Evolutionary conservation across 257 asterid genomes (phyloP).

Genomic region (Capsicum pubescens): DNA sequence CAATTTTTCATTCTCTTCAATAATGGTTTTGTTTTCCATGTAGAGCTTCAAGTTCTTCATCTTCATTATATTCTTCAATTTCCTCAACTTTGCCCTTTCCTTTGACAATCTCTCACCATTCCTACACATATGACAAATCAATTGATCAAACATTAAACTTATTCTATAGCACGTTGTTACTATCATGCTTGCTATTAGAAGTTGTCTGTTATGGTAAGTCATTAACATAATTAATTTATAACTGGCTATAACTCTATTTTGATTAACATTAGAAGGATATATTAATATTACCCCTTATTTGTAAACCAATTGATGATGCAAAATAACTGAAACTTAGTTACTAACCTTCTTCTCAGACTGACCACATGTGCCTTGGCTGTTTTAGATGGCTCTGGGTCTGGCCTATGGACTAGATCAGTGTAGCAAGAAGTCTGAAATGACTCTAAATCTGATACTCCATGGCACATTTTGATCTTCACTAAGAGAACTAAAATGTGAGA

Average conservation of each 20-base stretch:
- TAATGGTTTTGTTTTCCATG: constrained; percentile 40
- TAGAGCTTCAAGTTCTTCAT: constrained; percentile 50
- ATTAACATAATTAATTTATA: background rate
- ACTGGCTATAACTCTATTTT: background rate
- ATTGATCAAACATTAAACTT: background rate
- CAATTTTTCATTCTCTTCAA: constrained; percentile 46
- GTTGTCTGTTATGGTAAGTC: background rate
- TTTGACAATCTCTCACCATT: constrained; percentile 32
- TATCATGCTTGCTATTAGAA: background rate
- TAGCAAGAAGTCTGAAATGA: constrained; percentile 18
- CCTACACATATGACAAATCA: background rate
- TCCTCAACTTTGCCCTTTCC: constrained; percentile 29
- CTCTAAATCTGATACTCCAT: background rate
- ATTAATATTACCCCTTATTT: background rate
- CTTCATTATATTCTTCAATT: constrained; percentile 36
- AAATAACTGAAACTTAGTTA: background rate
- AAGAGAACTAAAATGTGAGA: background rate
- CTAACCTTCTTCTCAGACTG: constrained; percentile 22
- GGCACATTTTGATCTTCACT: constrained; percentile 25
- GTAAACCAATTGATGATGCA: background rate
- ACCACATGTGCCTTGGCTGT: constrained; percentile 24
- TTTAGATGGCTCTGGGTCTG: background rate
- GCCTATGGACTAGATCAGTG: constrained; percentile 1
- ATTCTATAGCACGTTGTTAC: background rate
- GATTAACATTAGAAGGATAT: background rate